Percentiles rank a stretch among this genome's conserved stretches.
phyloP scores from a whole-genome alignment of 805 yeast genomes.

The Saccharomycopsis malanga region DNA sequence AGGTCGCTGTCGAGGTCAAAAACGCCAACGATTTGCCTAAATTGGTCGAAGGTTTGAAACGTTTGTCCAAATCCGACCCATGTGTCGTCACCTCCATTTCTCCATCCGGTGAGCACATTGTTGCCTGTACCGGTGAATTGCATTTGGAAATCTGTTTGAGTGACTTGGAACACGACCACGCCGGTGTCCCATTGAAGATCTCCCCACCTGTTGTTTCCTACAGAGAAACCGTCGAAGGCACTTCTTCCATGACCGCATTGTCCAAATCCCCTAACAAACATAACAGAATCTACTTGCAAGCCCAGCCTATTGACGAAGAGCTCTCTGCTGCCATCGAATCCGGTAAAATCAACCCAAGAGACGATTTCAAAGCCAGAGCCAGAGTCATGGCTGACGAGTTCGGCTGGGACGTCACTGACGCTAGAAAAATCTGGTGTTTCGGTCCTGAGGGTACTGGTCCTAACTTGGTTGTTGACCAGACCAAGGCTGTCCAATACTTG shows the following conservation, averaged over 20 bases:
- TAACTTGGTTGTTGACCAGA: constrained; percentile 97
- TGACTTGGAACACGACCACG: constrained; percentile 98
- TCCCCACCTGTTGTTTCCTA: constrained; percentile 97
- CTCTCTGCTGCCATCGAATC: constrained; percentile 83
- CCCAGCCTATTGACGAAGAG: constrained; percentile 95
- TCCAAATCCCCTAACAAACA: constrained; percentile 99
- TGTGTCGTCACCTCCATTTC: constrained; percentile 86
- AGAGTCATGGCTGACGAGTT: constrained; percentile 97
- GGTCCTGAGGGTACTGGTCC: constrained; percentile 99
- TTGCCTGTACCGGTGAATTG: constrained; percentile 99
- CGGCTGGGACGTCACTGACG: constrained; percentile 99
- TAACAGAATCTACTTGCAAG: constrained; percentile 98
- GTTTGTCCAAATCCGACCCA: constrained; percentile 99
- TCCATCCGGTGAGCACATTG: constrained; percentile 98
- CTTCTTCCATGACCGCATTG: constrained; percentile 92
- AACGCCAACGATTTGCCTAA: constrained; percentile 99
- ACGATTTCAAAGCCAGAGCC: constrained; percentile 98
- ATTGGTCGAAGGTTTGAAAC: constrained; percentile 99
- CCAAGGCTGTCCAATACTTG: constrained; percentile 99
- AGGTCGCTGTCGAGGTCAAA: constrained; percentile 99
- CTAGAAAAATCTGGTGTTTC: constrained; percentile 99
- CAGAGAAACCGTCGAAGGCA: constrained; percentile 96
- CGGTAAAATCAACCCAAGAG: constrained; percentile 90
- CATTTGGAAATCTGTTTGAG: constrained; percentile 96
- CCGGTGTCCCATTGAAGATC: constrained; percentile 97